These are phyloP conservation scores for Quillaja saponaria DNA, from an alignment of 306 rosid genomes.

Conservation along the genomic window DNA sequence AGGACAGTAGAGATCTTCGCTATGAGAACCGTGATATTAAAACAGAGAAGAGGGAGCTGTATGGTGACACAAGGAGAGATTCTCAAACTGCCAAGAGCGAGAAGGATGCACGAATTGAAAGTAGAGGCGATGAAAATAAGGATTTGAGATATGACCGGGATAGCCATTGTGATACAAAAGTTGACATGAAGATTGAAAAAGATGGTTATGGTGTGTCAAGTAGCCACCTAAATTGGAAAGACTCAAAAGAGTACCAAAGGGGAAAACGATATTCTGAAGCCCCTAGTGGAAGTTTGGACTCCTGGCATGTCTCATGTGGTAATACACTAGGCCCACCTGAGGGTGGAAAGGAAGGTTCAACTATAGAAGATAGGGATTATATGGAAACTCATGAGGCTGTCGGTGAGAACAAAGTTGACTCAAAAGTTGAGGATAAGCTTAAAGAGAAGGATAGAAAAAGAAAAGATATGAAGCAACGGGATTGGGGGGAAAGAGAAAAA, in stretches of 20 bases:
- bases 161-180: constrained; percentile 56
- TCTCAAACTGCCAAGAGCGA: constrained; percentile 65
- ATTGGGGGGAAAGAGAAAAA: constrained; percentile 87
- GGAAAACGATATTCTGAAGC: constrained; percentile 68
- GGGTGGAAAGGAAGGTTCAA: constrained; percentile 57
- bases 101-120: constrained; percentile 64
- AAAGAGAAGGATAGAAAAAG: constrained; percentile 87
- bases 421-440: constrained; percentile 76
- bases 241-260: constrained; percentile 69
- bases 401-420: constrained; percentile 79
- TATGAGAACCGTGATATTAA: constrained; percentile 77
- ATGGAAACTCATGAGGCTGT: constrained; percentile 70
- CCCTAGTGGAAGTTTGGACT: constrained; percentile 54
- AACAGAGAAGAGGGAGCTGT: constrained; percentile 62
- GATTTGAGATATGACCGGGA: constrained; percentile 69
- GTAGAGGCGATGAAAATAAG: constrained; percentile 66
- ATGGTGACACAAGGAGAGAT: constrained; percentile 65
- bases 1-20: constrained; percentile 61
- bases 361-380: constrained; percentile 59
- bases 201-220: constrained; percentile 49
- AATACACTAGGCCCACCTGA: constrained; percentile 56
- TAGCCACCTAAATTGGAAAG: constrained; percentile 74
- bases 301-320: constrained; percentile 60
- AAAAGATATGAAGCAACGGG: constrained; percentile 75
- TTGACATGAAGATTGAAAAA: constrained; percentile 59